These are phyloP conservation scores for Daucus carota DNA, from an alignment of 129 eudicot genomes.

Conservation along the genomic window DH1_v3.0 NC_030383.2:3289501-3290000, in stretches of 20 bases:
- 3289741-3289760: background rate
- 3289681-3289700: background rate
- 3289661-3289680: background rate
- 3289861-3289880: slow-evolving; percentile 35
- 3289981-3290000: slow-evolving; percentile 13
- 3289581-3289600: background rate
- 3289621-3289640: background rate
- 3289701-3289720: background rate
- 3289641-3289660: background rate
- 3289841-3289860: slow-evolving; percentile 25
- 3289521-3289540: background rate
- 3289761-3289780: background rate
- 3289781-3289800: slow-evolving; percentile 9
- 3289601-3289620: background rate
- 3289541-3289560: background rate
- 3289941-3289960: slow-evolving; percentile 4
- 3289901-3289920: background rate
- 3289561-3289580: background rate
- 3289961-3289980: slow-evolving; percentile 18
- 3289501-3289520: background rate
- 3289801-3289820: background rate
- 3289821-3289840: background rate
- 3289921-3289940: slow-evolving; percentile 17
- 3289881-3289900: background rate
- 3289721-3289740: background rate